Conservation (phyloP, 192 early-diverging fungal genomes). For the Chytriomyces hyalinus region DNA sequence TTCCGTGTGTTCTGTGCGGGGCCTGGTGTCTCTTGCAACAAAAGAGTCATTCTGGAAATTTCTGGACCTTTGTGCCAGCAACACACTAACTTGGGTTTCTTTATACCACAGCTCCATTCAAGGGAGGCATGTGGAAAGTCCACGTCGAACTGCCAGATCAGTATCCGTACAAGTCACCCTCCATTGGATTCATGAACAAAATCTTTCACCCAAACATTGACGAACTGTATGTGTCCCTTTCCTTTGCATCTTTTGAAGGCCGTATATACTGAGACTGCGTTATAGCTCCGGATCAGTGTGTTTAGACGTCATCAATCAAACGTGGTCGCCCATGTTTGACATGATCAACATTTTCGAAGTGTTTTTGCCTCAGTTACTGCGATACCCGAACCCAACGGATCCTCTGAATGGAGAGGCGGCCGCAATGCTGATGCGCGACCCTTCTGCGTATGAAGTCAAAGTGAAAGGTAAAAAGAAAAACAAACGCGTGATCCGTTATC, state of each 20-base stretch:
- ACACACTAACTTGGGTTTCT: not conserved
- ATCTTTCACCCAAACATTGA: conserved; percentile 99
- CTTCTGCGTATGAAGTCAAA: conserved; percentile 86
- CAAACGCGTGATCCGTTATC: not conserved
- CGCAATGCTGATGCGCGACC: conserved; percentile 94
- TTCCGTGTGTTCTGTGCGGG: not conserved
- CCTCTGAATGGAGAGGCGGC: conserved; percentile 99
- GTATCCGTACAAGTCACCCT: conserved; percentile 98
- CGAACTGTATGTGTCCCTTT: conserved; percentile 74
- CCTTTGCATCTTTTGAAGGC: not conserved
- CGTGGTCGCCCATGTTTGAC: conserved; percentile 99
- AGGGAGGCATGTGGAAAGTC: conserved; percentile 94
- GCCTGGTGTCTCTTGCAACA: not conserved
- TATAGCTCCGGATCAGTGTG: conserved; percentile 96
- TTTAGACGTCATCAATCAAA: conserved; percentile 99
- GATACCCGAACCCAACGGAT: conserved; percentile 99
- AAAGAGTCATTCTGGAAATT: not conserved
- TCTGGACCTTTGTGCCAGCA: not conserved
- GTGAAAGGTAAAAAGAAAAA: conserved; percentile 75
- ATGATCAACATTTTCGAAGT: conserved; percentile 99
- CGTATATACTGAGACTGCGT: not conserved
- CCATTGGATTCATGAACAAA: conserved; percentile 99
- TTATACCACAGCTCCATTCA: conserved; percentile 78
- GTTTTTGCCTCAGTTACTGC: conserved; percentile 95
- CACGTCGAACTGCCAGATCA: conserved; percentile 99